phyloP scores from a whole-genome alignment of 805 yeast species.

The Sporopachydermia quercuum region DNA sequence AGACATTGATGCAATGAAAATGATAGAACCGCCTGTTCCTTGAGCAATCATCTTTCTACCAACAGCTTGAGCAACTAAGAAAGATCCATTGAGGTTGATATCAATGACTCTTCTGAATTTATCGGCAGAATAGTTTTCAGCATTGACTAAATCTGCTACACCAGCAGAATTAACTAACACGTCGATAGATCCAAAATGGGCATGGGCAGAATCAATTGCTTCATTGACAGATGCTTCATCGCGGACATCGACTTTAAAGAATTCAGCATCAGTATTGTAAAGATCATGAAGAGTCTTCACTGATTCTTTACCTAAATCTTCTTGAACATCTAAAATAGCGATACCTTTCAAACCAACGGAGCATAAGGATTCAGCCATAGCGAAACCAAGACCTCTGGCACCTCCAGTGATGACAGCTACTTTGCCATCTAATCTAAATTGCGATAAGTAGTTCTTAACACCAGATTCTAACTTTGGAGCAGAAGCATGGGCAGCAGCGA shows the following conservation, averaged over 20 bases:
- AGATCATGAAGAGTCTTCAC: slow-evolving; percentile 36
- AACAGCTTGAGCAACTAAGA: slow-evolving; percentile 49
- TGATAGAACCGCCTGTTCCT: slow-evolving; percentile 39
- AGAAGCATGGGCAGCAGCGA: slow-evolving; percentile 21
- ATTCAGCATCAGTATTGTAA: slow-evolving; percentile 42
- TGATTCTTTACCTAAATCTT: slow-evolving; percentile 48
- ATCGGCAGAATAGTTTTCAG: slow-evolving; percentile 50
- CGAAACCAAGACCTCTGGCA: slow-evolving; percentile 50
- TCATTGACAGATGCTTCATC: slow-evolving; percentile 33
- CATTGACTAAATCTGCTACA: slow-evolving; percentile 53
- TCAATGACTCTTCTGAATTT: slow-evolving; percentile 51
- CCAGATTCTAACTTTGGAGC: slow-evolving; percentile 9
- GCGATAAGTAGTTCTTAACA: slow-evolving; percentile 19
- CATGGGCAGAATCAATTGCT: slow-evolving; percentile 35
- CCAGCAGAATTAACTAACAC: slow-evolving; percentile 52
- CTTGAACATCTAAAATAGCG: slow-evolving; percentile 37
- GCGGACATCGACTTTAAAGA: slow-evolving; percentile 51
- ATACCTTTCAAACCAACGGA: slow-evolving; percentile 40
- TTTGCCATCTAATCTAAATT: slow-evolving; percentile 46
- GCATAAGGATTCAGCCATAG: slow-evolving; percentile 46
- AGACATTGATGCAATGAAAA: slow-evolving; percentile 58
- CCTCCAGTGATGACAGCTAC: slow-evolving; percentile 55
- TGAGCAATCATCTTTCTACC: slow-evolving; percentile 50
- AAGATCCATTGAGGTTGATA: slow-evolving; percentile 53
- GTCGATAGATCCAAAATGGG: slow-evolving; percentile 39